phyloP scores from a whole-genome alignment of 805 yeast genomes.

The Metschnikowia picachoensis region DNA sequence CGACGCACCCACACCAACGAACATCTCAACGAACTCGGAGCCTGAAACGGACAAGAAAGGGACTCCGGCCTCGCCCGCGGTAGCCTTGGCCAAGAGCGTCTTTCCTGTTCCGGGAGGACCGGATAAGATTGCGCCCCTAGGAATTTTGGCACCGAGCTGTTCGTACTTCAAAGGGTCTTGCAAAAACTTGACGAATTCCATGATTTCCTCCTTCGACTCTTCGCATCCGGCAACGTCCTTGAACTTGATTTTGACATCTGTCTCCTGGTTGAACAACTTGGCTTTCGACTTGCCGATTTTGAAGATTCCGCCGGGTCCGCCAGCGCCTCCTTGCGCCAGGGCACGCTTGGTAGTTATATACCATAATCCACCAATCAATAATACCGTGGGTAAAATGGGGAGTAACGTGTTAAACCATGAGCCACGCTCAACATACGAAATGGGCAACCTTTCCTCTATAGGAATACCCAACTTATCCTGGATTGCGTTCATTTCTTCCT shows the following conservation, averaged over 20 bases:
- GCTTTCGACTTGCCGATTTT: conserved; percentile 89
- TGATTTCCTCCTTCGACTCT: conserved; percentile 95
- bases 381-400: conserved; percentile 75
- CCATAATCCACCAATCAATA: conserved; percentile 75
- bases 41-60: conserved; percentile 96
- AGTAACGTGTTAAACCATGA: conserved; percentile 59
- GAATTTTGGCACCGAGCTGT: conserved; percentile 92
- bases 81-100: conserved; percentile 93
- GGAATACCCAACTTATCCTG: conserved; percentile 71
- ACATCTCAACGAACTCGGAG: conserved; percentile 97
- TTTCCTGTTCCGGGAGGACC: conserved; percentile 99
- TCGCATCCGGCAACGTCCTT: conserved; percentile 96
- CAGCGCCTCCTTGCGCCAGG: conserved; percentile 41
- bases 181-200: conserved; percentile 95
- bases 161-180: conserved; percentile 89
- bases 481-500: conserved; percentile 69
- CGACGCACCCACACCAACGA: conserved; percentile 98
- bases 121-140: conserved; percentile 94
- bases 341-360: conserved; percentile 58
- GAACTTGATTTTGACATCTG: conserved; percentile 83
- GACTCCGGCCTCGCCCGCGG: conserved; percentile 99
- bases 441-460: conserved; percentile 69
- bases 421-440: conserved; percentile 66
- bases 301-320: conserved; percentile 76
- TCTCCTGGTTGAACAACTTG: conserved; percentile 84